A percentile compares a stretch with the other conserved stretches of the same genome.
Conservation (phyloP, 352 stramenopile genomes). For the Pythium volutum region DNA sequence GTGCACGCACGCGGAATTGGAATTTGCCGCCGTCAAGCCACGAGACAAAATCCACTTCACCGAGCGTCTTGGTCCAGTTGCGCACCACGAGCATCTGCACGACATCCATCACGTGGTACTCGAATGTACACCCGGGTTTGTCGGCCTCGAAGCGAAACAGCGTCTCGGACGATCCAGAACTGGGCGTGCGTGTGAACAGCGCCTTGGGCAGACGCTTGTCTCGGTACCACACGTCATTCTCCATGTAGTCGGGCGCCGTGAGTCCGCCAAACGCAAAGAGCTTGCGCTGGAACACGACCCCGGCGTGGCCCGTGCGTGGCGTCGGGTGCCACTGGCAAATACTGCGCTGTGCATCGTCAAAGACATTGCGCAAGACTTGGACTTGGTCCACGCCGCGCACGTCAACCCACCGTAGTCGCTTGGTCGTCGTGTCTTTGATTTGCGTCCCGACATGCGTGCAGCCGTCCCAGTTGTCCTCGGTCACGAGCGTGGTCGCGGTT, state of each 20-base stretch:
- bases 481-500: background rate
- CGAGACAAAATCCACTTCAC: conserved; percentile 35
- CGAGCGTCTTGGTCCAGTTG: conserved; percentile 63
- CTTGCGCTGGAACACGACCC: conserved; percentile 71
- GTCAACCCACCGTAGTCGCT: conserved; percentile 49
- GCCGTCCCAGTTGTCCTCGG: conserved; percentile 47
- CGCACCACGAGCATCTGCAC: conserved; percentile 83
- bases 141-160: conserved; percentile 89
- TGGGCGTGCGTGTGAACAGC: conserved; percentile 46
- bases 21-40: conserved; percentile 88
- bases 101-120: conserved; percentile 90
- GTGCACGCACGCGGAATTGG: conserved; percentile 83
- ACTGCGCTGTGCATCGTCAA: conserved; percentile 56
- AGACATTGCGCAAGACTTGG: conserved; percentile 56
- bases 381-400: conserved; percentile 67
- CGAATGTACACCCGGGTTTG: conserved; percentile 86
- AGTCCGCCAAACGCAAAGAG: conserved; percentile 76
- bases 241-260: conserved; percentile 53
- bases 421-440: conserved; percentile 37
- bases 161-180: conserved; percentile 57
- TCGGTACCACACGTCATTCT: conserved; percentile 89
- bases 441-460: conserved; percentile 50
- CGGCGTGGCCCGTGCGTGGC: conserved; percentile 56
- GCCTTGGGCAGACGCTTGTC: conserved; percentile 47
- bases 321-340: conserved; percentile 66